phyloP scores from a whole-genome alignment of 2,329 filamentous ascomycete genomes.

The Ophiostoma triangulosporum region DNA sequence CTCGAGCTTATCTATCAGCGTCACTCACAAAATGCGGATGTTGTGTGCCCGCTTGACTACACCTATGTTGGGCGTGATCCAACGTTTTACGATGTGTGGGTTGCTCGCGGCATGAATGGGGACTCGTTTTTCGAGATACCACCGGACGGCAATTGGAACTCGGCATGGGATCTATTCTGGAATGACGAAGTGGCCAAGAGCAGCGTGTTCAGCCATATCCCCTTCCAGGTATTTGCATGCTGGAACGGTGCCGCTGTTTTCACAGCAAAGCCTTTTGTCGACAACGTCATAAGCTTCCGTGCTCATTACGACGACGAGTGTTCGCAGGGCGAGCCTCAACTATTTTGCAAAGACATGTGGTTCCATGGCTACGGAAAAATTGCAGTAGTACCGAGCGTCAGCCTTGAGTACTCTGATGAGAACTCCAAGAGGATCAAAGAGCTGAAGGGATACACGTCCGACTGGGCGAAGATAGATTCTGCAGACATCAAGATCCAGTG shows the following conservation, averaged over 20 bases:
- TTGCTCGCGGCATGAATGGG: conserved; percentile 36
- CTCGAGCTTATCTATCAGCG: conserved; percentile 41
- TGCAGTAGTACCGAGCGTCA: conserved; percentile 41
- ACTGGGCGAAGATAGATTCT: conserved; percentile 20
- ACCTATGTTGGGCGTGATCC: conserved; percentile 27
- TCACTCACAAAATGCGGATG: conserved; percentile 31
- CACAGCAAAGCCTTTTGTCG: conserved; percentile 31
- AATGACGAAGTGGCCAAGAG: conserved; percentile 26
- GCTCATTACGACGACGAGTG: conserved; percentile 29
- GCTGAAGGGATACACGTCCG: conserved; percentile 34
- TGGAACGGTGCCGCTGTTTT: conserved; percentile 45
- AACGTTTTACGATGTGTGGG: conserved; percentile 45
- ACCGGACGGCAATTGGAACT: conserved; percentile 33
- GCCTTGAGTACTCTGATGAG: conserved; percentile 39
- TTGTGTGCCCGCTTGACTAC: conserved; percentile 49
- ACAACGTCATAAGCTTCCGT: conserved; percentile 7
- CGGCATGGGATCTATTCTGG: conserved; percentile 38
- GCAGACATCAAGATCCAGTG: conserved; percentile 26
- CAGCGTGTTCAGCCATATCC: conserved; percentile 24
- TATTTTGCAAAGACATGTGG: conserved; percentile 47
- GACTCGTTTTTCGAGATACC: conserved; percentile 43
- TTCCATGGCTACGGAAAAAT: conserved; percentile 34
- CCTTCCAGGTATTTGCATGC: conserved; percentile 43
- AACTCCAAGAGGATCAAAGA: conserved; percentile 32
- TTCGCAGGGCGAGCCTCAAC: conserved; percentile 37